phyloP scores from a whole-genome alignment of 2,329 filamentous ascomycete genomes.

The Colletotrichum gloeosporioides region DNA sequence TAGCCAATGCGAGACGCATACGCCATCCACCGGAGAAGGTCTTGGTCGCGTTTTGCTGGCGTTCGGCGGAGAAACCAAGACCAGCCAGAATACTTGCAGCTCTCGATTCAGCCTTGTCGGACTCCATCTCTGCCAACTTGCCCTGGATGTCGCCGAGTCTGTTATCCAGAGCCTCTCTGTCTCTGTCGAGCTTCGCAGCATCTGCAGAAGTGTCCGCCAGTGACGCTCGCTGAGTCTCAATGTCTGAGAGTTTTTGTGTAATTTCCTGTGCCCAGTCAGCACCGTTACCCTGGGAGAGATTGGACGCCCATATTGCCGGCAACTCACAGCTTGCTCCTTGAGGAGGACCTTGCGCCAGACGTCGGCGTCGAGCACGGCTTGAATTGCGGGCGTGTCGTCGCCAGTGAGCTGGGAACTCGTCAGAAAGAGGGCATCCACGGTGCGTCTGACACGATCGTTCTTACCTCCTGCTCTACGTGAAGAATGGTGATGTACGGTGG shows the following conservation, averaged over 20 bases:
- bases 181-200: conserved; percentile 81
- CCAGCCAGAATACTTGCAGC: conserved; percentile 96
- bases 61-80: conserved; percentile 93
- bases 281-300: conserved; percentile 18
- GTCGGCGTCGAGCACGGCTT: conserved; percentile 95
- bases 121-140: conserved; percentile 98
- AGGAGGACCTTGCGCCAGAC: conserved; percentile 98
- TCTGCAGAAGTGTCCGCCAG: conserved; percentile 93
- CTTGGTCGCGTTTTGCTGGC: conserved; percentile 91
- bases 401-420: conserved; percentile 72
- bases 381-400: conserved; percentile 92
- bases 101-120: conserved; percentile 94
- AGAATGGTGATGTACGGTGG: conserved; percentile 98
- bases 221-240: conserved; percentile 78
- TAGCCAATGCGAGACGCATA: conserved; percentile 93
- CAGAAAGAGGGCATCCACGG: neutral
- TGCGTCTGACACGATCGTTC: conserved; percentile 11
- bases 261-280: conserved; percentile 69
- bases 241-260: conserved; percentile 71
- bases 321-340: conserved; percentile 79
- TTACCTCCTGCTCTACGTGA: conserved; percentile 95
- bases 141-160: conserved; percentile 89
- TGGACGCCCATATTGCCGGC: neutral
- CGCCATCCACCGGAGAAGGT: conserved; percentile 99
- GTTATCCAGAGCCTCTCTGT: conserved; percentile 88